A percentile compares a stretch with the other conserved stretches of the same genome.
Conservation (phyloP, 1,139 yeast species). For the Pichia sp. region DNA sequence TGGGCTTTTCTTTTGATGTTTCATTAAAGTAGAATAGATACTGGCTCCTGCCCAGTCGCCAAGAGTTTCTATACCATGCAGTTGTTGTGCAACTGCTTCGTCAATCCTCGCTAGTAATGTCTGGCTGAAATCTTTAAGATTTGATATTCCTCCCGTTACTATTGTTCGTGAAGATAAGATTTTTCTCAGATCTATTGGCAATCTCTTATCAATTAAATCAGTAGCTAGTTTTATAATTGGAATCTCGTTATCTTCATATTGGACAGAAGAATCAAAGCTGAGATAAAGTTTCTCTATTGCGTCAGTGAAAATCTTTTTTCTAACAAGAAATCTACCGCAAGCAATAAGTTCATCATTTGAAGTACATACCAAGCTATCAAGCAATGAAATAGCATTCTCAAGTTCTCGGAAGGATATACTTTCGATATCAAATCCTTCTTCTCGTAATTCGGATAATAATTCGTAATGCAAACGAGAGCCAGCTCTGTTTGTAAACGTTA, state of each 20-base stretch:
- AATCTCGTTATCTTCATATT: slow-evolving; percentile 10
- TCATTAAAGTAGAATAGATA: slow-evolving; percentile 38
- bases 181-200: slow-evolving; percentile 42
- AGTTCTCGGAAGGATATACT: slow-evolving; percentile 11
- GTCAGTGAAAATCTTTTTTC: slow-evolving; percentile 23
- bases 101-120: neutral
- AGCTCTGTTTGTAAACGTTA: slow-evolving; percentile 30
- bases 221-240: slow-evolving; percentile 5
- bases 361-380: neutral
- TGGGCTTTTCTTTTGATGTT: slow-evolving; percentile 20
- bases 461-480: slow-evolving; percentile 34
- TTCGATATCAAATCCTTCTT: neutral
- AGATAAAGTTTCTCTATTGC: slow-evolving; percentile 20
- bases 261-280: neutral
- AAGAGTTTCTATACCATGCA: slow-evolving; percentile 29
- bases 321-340: slow-evolving; percentile 10
- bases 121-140: slow-evolving; percentile 42
- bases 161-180: slow-evolving; percentile 38
- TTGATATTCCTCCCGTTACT: slow-evolving; percentile 43
- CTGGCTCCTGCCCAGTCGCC: slow-evolving; percentile 68
- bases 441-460: slow-evolving; percentile 15
- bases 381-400: slow-evolving; percentile 6
- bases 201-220: slow-evolving; percentile 23
- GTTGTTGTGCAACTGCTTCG: neutral
- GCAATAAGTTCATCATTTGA: slow-evolving; percentile 8